Percentiles rank a stretch among this genome's conserved stretches.
Conservation (phyloP, 1,139 yeast species). For the Debaryomyces robertsiae region DNA sequence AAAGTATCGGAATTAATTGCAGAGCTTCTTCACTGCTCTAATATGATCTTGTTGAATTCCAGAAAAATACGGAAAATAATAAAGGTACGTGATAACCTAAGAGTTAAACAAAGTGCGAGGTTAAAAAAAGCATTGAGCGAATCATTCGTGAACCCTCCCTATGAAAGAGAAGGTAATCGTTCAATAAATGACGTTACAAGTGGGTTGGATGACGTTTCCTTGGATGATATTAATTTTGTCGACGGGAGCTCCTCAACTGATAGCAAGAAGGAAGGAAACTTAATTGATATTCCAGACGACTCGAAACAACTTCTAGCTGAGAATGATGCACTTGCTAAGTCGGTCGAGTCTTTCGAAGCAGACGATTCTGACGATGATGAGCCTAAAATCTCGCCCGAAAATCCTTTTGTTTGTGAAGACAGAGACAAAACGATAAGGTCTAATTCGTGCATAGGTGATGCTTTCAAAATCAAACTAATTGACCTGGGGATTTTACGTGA, state of each 20-base stretch:
- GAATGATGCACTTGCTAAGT: conserved; percentile 6
- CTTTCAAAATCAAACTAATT: conserved; percentile 43
- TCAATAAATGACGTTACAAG: conserved; percentile 33
- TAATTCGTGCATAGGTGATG: conserved; percentile 48
- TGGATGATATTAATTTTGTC: conserved; percentile 33
- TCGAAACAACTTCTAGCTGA: conserved; percentile 4
- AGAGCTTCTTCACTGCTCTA: conserved; percentile 50
- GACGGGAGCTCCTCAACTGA: conserved; percentile 13
- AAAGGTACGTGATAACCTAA: conserved; percentile 37
- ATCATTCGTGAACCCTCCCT: conserved; percentile 15
- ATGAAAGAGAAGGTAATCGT: conserved; percentile 11
- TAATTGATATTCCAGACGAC: conserved; percentile 2
- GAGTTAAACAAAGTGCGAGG: conserved; percentile 34
- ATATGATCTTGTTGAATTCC: conserved; percentile 50
- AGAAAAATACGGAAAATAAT: conserved; percentile 39
- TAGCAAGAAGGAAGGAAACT: neutral
- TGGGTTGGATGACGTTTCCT: conserved; percentile 43
- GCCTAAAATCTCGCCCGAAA: conserved; percentile 48
- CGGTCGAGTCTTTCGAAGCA: conserved; percentile 24
- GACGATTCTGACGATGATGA: conserved; percentile 51
- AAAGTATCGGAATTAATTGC: conserved; percentile 49
- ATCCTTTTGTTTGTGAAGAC: conserved; percentile 48
- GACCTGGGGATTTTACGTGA: conserved; percentile 42
- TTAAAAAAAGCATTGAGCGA: conserved; percentile 40
- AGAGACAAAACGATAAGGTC: conserved; percentile 35